A percentile compares a stretch with the other conserved stretches of the same genome.
phyloP scores from a whole-genome alignment of 306 rosid genomes.

The Cicer chorassanicum region DNA sequence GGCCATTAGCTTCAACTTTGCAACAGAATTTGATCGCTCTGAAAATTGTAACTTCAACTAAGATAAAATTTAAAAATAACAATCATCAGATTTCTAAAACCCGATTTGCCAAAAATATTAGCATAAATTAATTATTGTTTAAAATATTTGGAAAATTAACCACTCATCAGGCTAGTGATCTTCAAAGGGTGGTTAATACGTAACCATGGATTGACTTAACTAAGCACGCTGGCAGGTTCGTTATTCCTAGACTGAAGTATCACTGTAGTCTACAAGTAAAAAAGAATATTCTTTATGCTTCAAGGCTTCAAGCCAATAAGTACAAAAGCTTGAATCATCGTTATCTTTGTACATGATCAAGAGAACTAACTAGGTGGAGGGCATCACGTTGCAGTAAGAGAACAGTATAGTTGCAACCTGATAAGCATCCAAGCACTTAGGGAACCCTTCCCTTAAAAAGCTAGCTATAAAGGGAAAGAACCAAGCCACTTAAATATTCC shows the following conservation, averaged over 20 bases:
- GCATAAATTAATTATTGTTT: slow-evolving; percentile 8
- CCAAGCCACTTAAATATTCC: too few species aligned
- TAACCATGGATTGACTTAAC: not conserved
- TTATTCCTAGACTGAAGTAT: slow-evolving; percentile 15
- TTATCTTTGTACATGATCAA: slow-evolving; percentile 15
- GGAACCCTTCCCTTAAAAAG: too few species aligned
- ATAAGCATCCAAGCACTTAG: too few species aligned
- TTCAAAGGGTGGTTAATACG: slow-evolving; percentile 13
- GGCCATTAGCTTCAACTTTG: slow-evolving; percentile 39
- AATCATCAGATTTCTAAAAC: slow-evolving; percentile 23
- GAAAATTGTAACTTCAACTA: slow-evolving; percentile 29
- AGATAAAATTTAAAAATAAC: slow-evolving; percentile 28
- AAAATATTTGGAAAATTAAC: slow-evolving; percentile 16
- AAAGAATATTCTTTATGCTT: slow-evolving; percentile 2
- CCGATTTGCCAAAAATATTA: not conserved
- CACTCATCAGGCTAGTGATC: slow-evolving; percentile 6
- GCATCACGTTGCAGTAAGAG: slow-evolving; percentile 10
- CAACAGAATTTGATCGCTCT: slow-evolving; percentile 22
- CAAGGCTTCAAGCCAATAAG: not conserved
- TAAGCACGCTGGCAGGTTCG: not conserved
- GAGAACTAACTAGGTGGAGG: not conserved
- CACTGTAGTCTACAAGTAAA: not conserved
- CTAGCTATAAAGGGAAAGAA: too few species aligned
- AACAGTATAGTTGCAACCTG: not conserved
- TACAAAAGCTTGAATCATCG: slow-evolving; percentile 1